These are phyloP conservation scores for Collybia mongolica DNA, from an alignment of 768 basidiomycete species.

Conservation along the genomic window DNA sequence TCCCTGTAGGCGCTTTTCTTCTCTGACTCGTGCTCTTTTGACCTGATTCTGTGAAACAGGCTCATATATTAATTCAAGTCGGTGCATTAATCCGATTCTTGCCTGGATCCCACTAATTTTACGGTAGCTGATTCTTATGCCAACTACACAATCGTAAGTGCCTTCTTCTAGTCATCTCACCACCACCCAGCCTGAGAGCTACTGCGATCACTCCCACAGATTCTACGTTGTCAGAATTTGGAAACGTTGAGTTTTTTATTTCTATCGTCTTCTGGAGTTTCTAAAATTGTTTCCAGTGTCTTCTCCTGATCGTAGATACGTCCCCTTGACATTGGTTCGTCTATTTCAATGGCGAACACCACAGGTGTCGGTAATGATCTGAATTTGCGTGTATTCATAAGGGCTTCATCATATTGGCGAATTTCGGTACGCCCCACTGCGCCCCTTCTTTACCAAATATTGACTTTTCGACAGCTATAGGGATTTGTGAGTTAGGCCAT, in stretches of 20 bases:
- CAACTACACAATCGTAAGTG: not conserved
- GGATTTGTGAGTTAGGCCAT: not conserved
- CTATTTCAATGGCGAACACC: too few species aligned
- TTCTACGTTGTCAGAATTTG: slow-evolving; percentile 3
- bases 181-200: not conserved
- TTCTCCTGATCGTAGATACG: too few species aligned
- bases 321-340: too few species aligned
- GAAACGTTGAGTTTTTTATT: not conserved
- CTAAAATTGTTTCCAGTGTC: not conserved
- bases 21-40: not conserved
- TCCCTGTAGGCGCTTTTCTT: not conserved
- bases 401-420: not conserved
- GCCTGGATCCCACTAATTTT: too few species aligned
- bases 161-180: not conserved
- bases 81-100: not conserved
- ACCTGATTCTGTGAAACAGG: not conserved
- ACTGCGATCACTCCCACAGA: not conserved
- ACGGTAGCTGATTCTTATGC: not conserved
- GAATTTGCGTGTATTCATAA: not conserved
- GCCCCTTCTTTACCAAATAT: not conserved
- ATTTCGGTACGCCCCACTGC: not conserved
- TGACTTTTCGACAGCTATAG: not conserved
- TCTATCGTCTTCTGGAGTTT: too few species aligned
- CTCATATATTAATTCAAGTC: not conserved
- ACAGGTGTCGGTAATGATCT: too few species aligned